A percentile compares a stretch with the other conserved stretches of the same genome.
Evolutionary conservation across 139 green algal species (phyloP).

Genomic region (Chlorella ohadii): DNA sequence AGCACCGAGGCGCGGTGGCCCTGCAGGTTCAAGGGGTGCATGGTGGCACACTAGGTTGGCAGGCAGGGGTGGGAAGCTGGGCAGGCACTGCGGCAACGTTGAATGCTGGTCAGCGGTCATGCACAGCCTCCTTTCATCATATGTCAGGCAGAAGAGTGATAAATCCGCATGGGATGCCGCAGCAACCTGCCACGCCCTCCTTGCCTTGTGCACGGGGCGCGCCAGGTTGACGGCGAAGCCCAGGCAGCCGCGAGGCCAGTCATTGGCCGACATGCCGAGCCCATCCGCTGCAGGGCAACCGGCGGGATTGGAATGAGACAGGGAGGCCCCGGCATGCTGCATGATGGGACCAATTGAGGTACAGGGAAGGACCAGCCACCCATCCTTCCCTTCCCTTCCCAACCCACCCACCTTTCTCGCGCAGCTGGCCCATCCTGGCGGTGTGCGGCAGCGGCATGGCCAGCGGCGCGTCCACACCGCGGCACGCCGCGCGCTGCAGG

Average conservation of each 20-base stretch:
- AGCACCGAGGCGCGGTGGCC: slow-evolving; percentile 61
- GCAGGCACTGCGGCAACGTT: too few relatives aligned
- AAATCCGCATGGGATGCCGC: too few relatives aligned
- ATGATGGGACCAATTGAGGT: too few relatives aligned
- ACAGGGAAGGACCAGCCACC: background rate
- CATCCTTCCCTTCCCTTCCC: too few relatives aligned
- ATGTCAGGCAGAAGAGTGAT: too few relatives aligned
- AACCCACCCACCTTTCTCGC: background rate
- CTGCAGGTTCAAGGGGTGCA: background rate
- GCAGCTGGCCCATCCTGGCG: slow-evolving; percentile 20
- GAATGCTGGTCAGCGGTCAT: too few relatives aligned
- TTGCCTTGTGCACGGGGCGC: slow-evolving; percentile 38
- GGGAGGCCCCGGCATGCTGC: too few relatives aligned
- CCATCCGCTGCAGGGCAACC: background rate
- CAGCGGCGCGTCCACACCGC: slow-evolving; percentile 62
- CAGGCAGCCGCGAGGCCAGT: slow-evolving; percentile 76
- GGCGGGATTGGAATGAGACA: too few relatives aligned
- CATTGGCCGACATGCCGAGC: slow-evolving; percentile 5
- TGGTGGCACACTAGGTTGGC: too few relatives aligned
- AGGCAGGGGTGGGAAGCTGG: too few relatives aligned
- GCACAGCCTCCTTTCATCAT: too few relatives aligned
- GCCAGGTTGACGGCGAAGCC: slow-evolving; percentile 79
- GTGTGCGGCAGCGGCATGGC: slow-evolving; percentile 72
- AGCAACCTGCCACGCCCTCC: too few relatives aligned
- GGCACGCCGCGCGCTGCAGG: slow-evolving; percentile 58